Base-by-base conservation (phyloP, 2,329 filamentous ascomycete genomes). In the Hypocrella siamensis region DNA sequence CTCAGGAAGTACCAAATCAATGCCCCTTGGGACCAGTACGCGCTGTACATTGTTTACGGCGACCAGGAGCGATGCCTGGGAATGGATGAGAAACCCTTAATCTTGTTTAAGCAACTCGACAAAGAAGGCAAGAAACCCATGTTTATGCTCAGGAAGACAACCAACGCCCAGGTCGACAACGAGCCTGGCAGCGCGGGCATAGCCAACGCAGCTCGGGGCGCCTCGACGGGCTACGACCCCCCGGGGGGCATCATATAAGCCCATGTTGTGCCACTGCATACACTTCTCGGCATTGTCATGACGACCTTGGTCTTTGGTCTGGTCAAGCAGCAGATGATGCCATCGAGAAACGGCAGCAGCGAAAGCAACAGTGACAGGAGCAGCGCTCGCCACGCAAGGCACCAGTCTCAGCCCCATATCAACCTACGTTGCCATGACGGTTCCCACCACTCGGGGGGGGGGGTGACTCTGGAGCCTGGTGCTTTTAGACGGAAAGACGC, bases 1-100 rank as follows among this genome's bases (percentile, higher is more conserved):
- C 69, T 98, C 14, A 92, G 92, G 52, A 93, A 94, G 53, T 98
- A 98, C 59, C 90, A 96, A 50, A 98, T 98, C 61, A 88, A 92
- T 42, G 88, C 86, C 16, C 88, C 93, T 31, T 94, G 86, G 81
- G 82, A 92, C 44, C 84, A 96, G 49, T 98, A 98, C 51, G 88
- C 90, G 1, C 63, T 98, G 19, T 98, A 96, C 51, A 98, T 98
- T 51, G 90, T 98, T 4, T 93, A 94, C 46, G 90, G 90, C n/a
- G 86, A 96, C 47, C 85, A 96, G 56, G 90, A 98, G 59, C 77
- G 90, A 11, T 96, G 88, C 52, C 58, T 98, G 24, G 84, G 81
- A 1, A 63, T 93, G 42, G 80, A 96, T 35, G 90, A 98, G 58
- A 88, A 92, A 47, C 90, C 90, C 8, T 61, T 98, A 36, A 92